phyloP scores from a whole-genome alignment of 768 basidiomycete genomes.

The Mycena albidolilacea region DNA sequence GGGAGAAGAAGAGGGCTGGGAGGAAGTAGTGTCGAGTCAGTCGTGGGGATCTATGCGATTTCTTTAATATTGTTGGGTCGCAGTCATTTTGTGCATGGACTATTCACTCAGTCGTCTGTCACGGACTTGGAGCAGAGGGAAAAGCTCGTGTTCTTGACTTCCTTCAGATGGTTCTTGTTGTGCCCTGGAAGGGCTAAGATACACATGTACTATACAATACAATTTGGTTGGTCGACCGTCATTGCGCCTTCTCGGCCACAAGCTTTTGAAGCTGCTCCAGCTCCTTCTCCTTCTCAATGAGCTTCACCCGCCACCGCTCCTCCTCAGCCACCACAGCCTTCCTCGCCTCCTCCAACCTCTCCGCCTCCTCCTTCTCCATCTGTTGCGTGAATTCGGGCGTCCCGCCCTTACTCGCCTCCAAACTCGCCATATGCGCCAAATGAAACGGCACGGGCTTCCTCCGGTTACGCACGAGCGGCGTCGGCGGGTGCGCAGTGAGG shows the following conservation, averaged over 20 bases:
- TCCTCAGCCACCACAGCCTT: slow-evolving; percentile 82
- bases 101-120: no score
- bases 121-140: no score
- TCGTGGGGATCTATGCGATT: not conserved
- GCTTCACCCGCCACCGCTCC: slow-evolving; percentile 74
- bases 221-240: not conserved
- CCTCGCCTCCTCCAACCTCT: slow-evolving; percentile 83
- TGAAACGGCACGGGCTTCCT: slow-evolving; percentile 81
- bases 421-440: slow-evolving; percentile 70
- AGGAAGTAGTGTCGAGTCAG: slow-evolving; percentile 64
- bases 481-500: slow-evolving; percentile 87
- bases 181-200: no score
- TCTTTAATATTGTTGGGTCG: not conserved
- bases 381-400: slow-evolving; percentile 87
- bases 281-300: slow-evolving; percentile 90
- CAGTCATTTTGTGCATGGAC: no score
- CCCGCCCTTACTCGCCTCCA: slow-evolving; percentile 77
- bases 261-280: slow-evolving; percentile 77
- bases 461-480: slow-evolving; percentile 77
- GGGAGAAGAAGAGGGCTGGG: slow-evolving; percentile 83
- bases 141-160: no score
- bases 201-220: not conserved
- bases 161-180: no score
- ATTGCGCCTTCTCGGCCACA: slow-evolving; percentile 46
- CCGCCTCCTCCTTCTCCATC: slow-evolving; percentile 92